Evolutionary conservation across 148 eudicot genomes (phyloP), one percentile per base, ranked within the genome.

Genomic region (Amaranthus hypochondriacus): DNA sequence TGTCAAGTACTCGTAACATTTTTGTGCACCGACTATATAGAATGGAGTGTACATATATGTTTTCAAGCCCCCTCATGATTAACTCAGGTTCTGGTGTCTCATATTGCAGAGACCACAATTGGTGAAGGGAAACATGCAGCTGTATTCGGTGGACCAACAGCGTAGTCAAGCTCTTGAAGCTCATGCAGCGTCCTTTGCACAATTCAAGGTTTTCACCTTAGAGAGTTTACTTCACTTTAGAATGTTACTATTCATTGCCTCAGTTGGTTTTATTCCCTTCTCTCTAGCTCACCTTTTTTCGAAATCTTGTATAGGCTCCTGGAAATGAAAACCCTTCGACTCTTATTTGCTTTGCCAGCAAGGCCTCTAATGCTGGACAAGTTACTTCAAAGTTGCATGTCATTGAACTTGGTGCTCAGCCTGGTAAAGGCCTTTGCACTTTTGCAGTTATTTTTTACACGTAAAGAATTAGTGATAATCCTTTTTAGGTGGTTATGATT

Each of bases 91-190:
- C 5, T 64, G 9, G 54, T 56, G 10, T 69, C 3, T 60, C 46
- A 39, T 43, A 53, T 11, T 72, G 48, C 76, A 93, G 98, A 83
- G 91, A 72, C 98, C 98, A 15, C 98, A 93, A 79, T 84, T 93
- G 74, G 98, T 93, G 56, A 93, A 93, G 81, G 98, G 98, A 73
- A 93, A 77, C 68, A 91, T 93, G 98, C 98, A 93, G 74, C 89
- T 93, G 43, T 93, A 71, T 80, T 93, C 98, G 28, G 97, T 91
- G 80, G 98, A 93, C 63, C 98, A 91, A 78, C 94, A 93, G 77
- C 90, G 97, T 18, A 91, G 98, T 82, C 98, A 93, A 85, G 89
- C 98, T 72, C 98, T 93, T 81, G 98, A 93, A 84, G 98, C 96
- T 42, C 98, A 93, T 84, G 97, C 98, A 39, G 97, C 98, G 54